Base-by-base conservation (phyloP, 495 filamentous ascomycete genomes). In the Xylaria bambusicola region DNA sequence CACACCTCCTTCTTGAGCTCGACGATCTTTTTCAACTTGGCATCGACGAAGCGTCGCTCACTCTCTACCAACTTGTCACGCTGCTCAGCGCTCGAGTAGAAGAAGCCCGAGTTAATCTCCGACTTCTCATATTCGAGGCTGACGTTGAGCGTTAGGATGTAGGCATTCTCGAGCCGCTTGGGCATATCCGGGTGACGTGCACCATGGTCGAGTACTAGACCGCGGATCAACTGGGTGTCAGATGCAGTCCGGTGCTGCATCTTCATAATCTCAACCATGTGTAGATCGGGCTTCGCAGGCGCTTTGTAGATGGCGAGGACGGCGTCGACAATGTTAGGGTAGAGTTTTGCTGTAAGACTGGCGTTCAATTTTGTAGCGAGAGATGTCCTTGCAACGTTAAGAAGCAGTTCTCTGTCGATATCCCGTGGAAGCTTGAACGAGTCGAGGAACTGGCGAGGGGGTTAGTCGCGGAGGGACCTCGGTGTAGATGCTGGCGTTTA, bases 251-350 rank as follows among this genome's bases (percentile, higher is more conserved):
- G 91, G 78, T 99, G 94, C 73, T 98, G 94, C 94, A 99, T 99
- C 71, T 95, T 97, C 95, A 98, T 98, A 64, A 99, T 97, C 75
- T 99, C 94, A 62, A 99, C 82, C 94, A 99, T 99, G 76, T 98
- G 93, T 61, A 99, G 75, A 73, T 99, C 94, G 45, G 94, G 94
- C 77, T 97, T 98, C 62, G 86, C 87, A 27, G 91, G 90, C 26
- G 92, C 74, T 69, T 89, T 82, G 77, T 96, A 93, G 72, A 99
- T 99, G 47, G 95, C 82, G 53, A 98, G 84, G 45, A 98, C 94
- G 53, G 94, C 90, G 73, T 99, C 94, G 66, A 97, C 92, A 63
- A 99, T 97, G 64, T 88, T 86, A 31, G 94, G 91, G 20, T 91
- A 96, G 40, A 98, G 88, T 69, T 89, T 89, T 71, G 96, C 86